Conservation (phyloP, 495 filamentous ascomycete species). For the Entonaema liquescens region DNA sequence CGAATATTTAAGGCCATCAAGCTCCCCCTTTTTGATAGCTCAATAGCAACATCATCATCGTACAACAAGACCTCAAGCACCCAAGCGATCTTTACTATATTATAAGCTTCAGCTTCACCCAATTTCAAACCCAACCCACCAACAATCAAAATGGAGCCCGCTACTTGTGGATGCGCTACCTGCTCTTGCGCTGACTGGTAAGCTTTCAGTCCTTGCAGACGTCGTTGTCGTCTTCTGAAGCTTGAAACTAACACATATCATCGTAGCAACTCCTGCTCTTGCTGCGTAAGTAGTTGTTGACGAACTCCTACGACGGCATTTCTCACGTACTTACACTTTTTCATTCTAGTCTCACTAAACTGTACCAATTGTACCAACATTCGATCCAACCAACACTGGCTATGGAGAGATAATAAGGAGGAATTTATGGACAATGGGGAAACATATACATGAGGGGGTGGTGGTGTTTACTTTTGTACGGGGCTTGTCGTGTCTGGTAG, state of each 20-base stretch:
- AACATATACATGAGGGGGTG: slow-evolving; percentile 10
- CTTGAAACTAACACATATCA: slow-evolving; percentile 16
- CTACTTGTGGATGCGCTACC: slow-evolving; percentile 42
- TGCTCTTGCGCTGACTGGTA: slow-evolving; percentile 44
- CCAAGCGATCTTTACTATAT: slow-evolving; percentile 12
- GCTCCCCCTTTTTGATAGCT: slow-evolving; percentile 39
- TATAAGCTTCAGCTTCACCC: slow-evolving; percentile 29
- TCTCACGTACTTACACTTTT: slow-evolving; percentile 23
- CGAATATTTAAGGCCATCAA: slow-evolving; percentile 43
- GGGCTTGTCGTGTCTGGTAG: slow-evolving; percentile 28
- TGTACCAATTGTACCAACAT: slow-evolving; percentile 10
- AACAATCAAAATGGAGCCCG: slow-evolving; percentile 40
- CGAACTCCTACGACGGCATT: not conserved
- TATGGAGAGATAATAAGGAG: not conserved
- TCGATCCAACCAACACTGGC: slow-evolving; percentile 7
- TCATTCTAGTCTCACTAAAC: slow-evolving; percentile 37
- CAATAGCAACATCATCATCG: slow-evolving; percentile 19
- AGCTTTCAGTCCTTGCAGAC: slow-evolving; percentile 7
- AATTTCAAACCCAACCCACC: not conserved
- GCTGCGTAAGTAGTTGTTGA: slow-evolving; percentile 41
- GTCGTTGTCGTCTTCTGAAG: not conserved
- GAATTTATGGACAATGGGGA: not conserved
- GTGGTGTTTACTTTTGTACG: slow-evolving; percentile 28
- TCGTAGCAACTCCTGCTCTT: slow-evolving; percentile 42
- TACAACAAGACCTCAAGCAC: slow-evolving; percentile 14